Conservation (phyloP, 2,329 filamentous ascomycete species). For the Lachnum nothofagi region DNA sequence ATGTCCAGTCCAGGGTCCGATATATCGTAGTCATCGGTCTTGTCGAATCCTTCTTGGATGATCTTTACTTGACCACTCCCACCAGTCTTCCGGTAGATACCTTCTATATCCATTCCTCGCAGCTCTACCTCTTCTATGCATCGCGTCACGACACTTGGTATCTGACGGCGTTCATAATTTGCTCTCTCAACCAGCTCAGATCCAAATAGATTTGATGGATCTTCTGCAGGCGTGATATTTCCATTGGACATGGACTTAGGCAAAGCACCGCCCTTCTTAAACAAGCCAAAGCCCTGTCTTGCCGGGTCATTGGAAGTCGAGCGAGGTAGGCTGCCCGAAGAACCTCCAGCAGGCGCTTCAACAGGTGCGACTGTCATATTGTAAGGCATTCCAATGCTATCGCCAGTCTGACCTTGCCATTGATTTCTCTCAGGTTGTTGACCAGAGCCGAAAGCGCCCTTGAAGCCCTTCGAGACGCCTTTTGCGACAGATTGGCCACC, state of each 20-base stretch:
- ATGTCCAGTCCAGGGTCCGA: slow-evolving; percentile 92
- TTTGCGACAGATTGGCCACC: slow-evolving; percentile 90
- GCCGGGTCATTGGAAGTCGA: slow-evolving; percentile 27
- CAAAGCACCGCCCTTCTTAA: slow-evolving; percentile 43
- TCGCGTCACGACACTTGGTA: slow-evolving; percentile 83
- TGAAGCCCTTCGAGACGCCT: slow-evolving; percentile 88
- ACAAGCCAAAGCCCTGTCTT: slow-evolving; percentile 61
- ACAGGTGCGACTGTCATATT: slow-evolving; percentile 58
- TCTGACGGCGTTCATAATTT: slow-evolving; percentile 81
- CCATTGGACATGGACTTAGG: slow-evolving; percentile 47
- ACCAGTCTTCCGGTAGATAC: slow-evolving; percentile 96
- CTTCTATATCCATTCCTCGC: slow-evolving; percentile 94
- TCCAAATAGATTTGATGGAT: slow-evolving; percentile 68
- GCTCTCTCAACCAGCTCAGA: slow-evolving; percentile 81
- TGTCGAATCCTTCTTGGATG: slow-evolving; percentile 88
- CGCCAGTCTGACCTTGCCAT: slow-evolving; percentile 51
- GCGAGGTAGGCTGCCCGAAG: slow-evolving; percentile 21
- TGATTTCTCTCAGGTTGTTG: slow-evolving; percentile 49
- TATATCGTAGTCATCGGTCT: slow-evolving; percentile 80
- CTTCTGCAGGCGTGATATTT: slow-evolving; percentile 42
- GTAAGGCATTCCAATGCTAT: slow-evolving; percentile 66
- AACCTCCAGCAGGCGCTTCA: slow-evolving; percentile 38
- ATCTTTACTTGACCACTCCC: slow-evolving; percentile 85
- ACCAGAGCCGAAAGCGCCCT: slow-evolving; percentile 65
- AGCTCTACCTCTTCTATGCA: slow-evolving; percentile 97